Evolutionary conservation across 2,329 filamentous ascomycete genomes (phyloP).

Genomic region (Fusarium verticillioides): DNA sequence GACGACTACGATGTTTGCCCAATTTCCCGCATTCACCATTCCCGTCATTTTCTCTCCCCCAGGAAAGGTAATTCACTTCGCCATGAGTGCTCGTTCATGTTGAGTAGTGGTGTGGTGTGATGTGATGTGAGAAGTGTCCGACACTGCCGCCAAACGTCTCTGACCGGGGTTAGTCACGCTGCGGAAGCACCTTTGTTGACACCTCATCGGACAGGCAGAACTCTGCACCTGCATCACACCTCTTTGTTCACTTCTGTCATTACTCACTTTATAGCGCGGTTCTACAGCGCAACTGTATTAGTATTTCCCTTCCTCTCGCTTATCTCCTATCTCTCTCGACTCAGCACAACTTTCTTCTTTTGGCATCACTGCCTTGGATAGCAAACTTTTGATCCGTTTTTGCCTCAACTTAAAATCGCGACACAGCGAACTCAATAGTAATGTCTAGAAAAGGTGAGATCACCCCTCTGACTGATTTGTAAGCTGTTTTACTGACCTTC

Average conservation of each 20-base stretch:
- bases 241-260: background rate
- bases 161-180: background rate
- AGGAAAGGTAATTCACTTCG: background rate
- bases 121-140: background rate
- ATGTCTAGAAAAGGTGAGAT: background rate
- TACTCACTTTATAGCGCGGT: background rate
- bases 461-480: rapidly evolving
- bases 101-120: background rate
- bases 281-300: background rate
- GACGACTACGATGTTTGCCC: background rate
- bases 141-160: background rate
- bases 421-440: background rate
- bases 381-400: background rate
- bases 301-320: background rate
- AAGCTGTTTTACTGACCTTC: background rate
- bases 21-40: background rate
- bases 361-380: background rate
- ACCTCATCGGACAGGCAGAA: background rate
- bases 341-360: background rate
- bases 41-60: background rate
- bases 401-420: background rate
- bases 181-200: background rate
- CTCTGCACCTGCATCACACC: background rate
- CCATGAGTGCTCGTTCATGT: background rate
- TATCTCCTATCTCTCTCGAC: background rate